Evolutionary conservation across 345 rosid species (phyloP), one percentile per base, ranked within the genome.

Genomic region (Heritiera fomes): DNA sequence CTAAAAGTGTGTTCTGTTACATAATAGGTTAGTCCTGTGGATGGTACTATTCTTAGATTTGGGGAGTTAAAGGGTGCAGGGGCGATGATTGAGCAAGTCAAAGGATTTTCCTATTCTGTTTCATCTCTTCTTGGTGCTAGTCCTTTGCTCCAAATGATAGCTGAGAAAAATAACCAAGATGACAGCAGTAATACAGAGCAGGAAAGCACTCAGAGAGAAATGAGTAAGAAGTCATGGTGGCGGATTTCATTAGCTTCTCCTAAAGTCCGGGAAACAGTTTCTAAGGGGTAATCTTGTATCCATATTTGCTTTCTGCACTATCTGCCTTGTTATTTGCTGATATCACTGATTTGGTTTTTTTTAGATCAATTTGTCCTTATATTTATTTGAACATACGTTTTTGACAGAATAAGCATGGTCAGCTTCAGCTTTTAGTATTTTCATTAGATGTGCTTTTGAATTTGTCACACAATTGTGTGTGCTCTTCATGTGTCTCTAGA

Each of bases 31-130:
- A 94, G 98, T 83, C 98, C 99, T 72, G 98, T 92, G 79, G 99
- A 96, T 85, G 99, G 97, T 64, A 89, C 88, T 49, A 46, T 96
- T 84, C 83, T 94, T 79, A 86, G 97, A 83, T 86, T 87, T 80
- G 98, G 99, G 53, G 97, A 96, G 88, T 80, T 96, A 79, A 88
- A 86, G 86, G 94, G 87, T 82, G 75, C 84, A 77, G 90, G 98
- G 77, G 94, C 97, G 64, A 90, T 88, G 94, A 92, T 96, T 80
- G 97, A 94, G 86, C 99, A 96, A 89, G 99, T 94, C 53, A 96
- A 96, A 89, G 99, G 98, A 74, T 87, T 86, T 85, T 90, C 98
- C 66, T 94, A 94, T 83, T 91, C 99, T 52, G 90, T 90, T 68
- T 80, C 88, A 13, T 87, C 99, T 79, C 97, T 96, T 87, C 97